Base-by-base conservation (phyloP, 2,329 filamentous ascomycete genomes). In the Colletotrichum navitas region DNA sequence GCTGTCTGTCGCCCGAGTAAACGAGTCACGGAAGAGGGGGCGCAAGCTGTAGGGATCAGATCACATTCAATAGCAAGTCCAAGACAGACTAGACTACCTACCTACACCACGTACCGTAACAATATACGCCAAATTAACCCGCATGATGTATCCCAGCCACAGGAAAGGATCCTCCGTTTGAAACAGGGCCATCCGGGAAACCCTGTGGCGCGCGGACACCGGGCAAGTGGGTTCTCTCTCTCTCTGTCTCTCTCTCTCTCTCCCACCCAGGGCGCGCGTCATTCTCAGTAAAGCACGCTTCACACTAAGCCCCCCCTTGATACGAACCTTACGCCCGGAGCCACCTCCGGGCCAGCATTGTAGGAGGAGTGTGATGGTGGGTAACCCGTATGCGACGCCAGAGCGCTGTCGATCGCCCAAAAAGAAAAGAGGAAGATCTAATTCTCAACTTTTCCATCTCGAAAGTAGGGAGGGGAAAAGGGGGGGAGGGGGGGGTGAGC, bases 401-500 rank as follows among this genome's bases (percentile, higher is more conserved):
- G 18, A 55, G 52, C n/a, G 21, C 52, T 18, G 32, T 10, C 29
- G 32, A 36, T 34, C 11, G 18, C 51, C 29, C 43, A 10, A n/a
- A 3, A 12, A 8, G 2, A 24, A 47, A n/a, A 36, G 4, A 16
- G 12, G 12, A 54, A 21, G 7, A 55, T 55, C 29, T 32, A 36
- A n/a, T 36, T 55, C 32, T 32, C 32, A 36, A 67, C 63, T 71
- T 62, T 71, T 58, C 63, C 56, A 67, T 71, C 49, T 62, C 63
- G 36, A 32, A 47, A 24, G 16, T 5, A 47, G 34, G 16, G 12
- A 32, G 2, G 7, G 12, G 24, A 16, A 26, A 14, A 10, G n/a
- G n/a, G n/a, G n/a, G n/a, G n/a, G n/a, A n/a, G n/a, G 45, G n/a
- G 47, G 24, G 24, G 24, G 49, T 18, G 14, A 32, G n/a, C 45